Conservation (phyloP, 2,329 filamentous ascomycete species). For the Pseudocercospora musae region DNA sequence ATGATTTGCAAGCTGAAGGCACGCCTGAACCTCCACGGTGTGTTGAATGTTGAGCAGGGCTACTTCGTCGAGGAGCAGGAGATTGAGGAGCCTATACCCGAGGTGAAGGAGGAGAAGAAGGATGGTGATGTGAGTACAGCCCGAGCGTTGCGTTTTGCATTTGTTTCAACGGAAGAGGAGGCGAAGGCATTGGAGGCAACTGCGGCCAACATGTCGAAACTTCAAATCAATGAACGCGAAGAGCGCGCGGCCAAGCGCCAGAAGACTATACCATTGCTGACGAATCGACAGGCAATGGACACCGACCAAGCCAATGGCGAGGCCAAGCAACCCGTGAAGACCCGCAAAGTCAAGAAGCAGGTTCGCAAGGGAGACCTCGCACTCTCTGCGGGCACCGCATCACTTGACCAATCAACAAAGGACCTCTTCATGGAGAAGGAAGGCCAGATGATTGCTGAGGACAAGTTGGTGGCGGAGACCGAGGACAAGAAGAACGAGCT, state of each 20-base stretch:
- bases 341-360: conserved; percentile 98
- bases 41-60: conserved; percentile 92
- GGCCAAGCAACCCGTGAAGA: conserved; percentile 58
- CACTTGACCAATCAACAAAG: conserved; percentile 69
- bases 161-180: conserved; percentile 25
- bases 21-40: conserved; percentile 90
- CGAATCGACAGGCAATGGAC: conserved; percentile 69
- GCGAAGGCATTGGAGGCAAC: conserved; percentile 15
- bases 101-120: conserved; percentile 57
- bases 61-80: conserved; percentile 99
- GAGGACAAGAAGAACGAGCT: conserved; percentile 99
- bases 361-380: conserved; percentile 94
- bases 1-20: conserved; percentile 99
- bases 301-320: conserved; percentile 64
- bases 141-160: conserved; percentile 20
- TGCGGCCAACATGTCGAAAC: conserved; percentile 9
- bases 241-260: conserved; percentile 27
- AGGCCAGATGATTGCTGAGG: conserved; percentile 89
- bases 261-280: conserved; percentile 32
- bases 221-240: conserved; percentile 17
- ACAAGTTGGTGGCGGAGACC: conserved; percentile 96
- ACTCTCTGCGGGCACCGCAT: conserved; percentile 76
- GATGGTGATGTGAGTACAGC: conserved; percentile 67
- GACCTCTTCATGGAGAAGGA: conserved; percentile 74
- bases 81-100: conserved; percentile 87